Base-by-base conservation (phyloP, 495 filamentous ascomycete species). In the Aspergillus sclerotiicarbonarius region DNA sequence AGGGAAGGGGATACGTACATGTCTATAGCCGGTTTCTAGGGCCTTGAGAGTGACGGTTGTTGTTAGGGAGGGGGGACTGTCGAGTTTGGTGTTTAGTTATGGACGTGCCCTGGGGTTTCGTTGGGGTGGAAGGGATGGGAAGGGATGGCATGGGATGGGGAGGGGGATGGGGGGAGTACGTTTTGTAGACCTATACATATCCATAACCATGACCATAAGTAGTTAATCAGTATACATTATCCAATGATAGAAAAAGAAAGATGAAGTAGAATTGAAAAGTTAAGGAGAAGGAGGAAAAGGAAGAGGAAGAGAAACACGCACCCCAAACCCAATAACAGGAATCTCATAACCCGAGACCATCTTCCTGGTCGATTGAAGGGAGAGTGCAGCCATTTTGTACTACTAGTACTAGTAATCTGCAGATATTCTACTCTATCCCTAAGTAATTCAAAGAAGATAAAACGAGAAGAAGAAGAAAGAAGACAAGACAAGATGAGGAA, bases 331-430 rank as follows among this genome's bases (percentile, higher is more conserved):
- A 37, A 93, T 63, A 9, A 80, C 70, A 0, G 90, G 90, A 37
- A 95, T 91, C 56, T 91, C 84, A 68, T 86, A 86, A 53, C 90
- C 90, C 46, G 89, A 91, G 59, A 84, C 83, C 71, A 93, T 76
- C 65, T 84, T 86, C 61, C 86, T 75, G 37, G 79, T 87, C 13
- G 85, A 84, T 60, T 86, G 80, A 65, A 92, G 79, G 21, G 71
- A 79, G 33, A 87, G 73, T 9, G 73, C 62, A 4, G 87, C 71
- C 86, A 89, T 89, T 51, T 21, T 57, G n/a, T n/a, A n/a, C n/a
- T 44, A 53, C 25, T 48, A 20, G 8, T 16, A 16, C 9, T 18
- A 33, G 25, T 16, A 19, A 18, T 10, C 55, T 51, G 52, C 25
- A 30, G 44, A n/a, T n/a, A 35, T 47, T 8, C 13, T 8, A 35